Percentiles rank a stretch among this genome's conserved stretches.
These are phyloP conservation scores for Hortiboletus campestris DNA, from an alignment of 768 basidiomycete species.

Conservation along the genomic window DNA sequence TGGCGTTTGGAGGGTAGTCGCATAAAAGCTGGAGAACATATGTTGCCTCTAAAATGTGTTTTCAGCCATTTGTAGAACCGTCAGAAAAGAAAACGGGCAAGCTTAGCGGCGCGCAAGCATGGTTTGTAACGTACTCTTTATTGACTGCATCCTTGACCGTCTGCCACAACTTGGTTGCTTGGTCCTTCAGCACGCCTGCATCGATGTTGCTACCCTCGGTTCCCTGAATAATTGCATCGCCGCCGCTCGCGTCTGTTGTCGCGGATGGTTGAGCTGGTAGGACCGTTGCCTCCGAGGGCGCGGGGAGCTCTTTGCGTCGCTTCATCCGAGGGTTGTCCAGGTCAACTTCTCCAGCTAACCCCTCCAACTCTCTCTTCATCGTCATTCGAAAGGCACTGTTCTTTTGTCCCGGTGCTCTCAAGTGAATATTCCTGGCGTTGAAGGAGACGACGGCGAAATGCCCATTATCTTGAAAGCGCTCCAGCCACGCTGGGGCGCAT, in stretches of 20 bases:
- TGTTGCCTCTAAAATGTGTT: constrained; percentile 52
- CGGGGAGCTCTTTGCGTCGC: constrained; percentile 45
- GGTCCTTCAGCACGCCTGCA: constrained; percentile 49
- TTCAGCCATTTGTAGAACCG: constrained; percentile 32
- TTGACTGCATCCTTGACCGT: constrained; percentile 78
- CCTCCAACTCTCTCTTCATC: constrained; percentile 54
- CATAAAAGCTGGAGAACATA: constrained; percentile 63
- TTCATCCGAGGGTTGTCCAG: constrained; percentile 49
- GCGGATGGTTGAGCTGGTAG: constrained; percentile 31
- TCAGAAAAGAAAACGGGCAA: constrained; percentile 44
- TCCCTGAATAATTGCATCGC: constrained; percentile 16
- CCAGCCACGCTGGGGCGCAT: constrained; percentile 15
- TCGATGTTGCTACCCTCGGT: constrained; percentile 27
- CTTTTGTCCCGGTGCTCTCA: constrained; percentile 22
- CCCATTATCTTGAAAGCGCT: constrained; percentile 35
- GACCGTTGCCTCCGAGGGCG: constrained; percentile 41
- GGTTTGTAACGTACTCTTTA: constrained; percentile 77
- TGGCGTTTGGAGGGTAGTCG: constrained; percentile 66
- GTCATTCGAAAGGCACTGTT: constrained; percentile 29
- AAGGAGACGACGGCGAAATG: constrained; percentile 28
- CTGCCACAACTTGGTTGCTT: constrained; percentile 72
- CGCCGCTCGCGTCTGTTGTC: constrained; percentile 29
- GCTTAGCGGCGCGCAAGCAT: constrained; percentile 35
- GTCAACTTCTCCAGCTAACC: constrained; percentile 37
- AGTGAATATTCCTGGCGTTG: constrained; percentile 26